These are phyloP conservation scores for Rhododendron molle DNA, from an alignment of 148 eudicot species.

Conservation along the genomic window DNA sequence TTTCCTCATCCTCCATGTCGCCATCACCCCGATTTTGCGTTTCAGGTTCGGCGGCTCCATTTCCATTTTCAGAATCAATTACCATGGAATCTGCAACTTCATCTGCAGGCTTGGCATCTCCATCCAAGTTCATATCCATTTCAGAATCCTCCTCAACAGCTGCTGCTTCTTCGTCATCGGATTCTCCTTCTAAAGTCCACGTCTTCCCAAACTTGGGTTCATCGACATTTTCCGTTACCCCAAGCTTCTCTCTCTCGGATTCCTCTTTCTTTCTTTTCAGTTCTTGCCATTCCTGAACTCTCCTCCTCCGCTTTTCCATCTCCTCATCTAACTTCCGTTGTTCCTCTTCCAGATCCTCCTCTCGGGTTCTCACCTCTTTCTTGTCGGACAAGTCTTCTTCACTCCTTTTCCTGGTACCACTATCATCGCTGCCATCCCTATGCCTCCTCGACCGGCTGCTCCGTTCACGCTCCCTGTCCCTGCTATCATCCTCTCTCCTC, in stretches of 20 bases:
- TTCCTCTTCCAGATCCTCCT: conserved; percentile 74
- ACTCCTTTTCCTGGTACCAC: conserved; percentile 31
- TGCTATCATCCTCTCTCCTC: conserved; percentile 47
- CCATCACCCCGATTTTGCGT: conserved; percentile 23
- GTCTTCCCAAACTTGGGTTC: conserved; percentile 59
- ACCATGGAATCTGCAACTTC: conserved; percentile 42
- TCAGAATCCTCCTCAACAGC: conserved; percentile 31
- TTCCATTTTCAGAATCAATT: conserved; percentile 41
- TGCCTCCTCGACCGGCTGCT: conserved; percentile 39
- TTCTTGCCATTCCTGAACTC: conserved; percentile 92
- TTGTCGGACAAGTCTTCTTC: conserved; percentile 37
- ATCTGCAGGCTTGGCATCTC: conserved; percentile 21
- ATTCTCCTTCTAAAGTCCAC: conserved; percentile 84
- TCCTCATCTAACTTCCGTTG: conserved; percentile 77
- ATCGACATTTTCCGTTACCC: conserved; percentile 37
- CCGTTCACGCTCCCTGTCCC: conserved; percentile 41
- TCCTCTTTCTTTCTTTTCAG: conserved; percentile 69
- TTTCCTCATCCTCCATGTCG: conserved; percentile 56
- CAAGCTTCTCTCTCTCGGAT: conserved; percentile 52
- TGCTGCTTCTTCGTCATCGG: conserved; percentile 73
- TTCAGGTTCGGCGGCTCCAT: conserved; percentile 23
- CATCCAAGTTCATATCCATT: conserved; percentile 48
- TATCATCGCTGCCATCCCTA: conserved; percentile 52
- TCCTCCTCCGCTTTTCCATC: conserved; percentile 86
- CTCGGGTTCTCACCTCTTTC: conserved; percentile 41